These are phyloP conservation scores for Phellinidium pouzarii DNA, from an alignment of 1,284 basidiomycete genomes.

Conservation along the genomic window DNA sequence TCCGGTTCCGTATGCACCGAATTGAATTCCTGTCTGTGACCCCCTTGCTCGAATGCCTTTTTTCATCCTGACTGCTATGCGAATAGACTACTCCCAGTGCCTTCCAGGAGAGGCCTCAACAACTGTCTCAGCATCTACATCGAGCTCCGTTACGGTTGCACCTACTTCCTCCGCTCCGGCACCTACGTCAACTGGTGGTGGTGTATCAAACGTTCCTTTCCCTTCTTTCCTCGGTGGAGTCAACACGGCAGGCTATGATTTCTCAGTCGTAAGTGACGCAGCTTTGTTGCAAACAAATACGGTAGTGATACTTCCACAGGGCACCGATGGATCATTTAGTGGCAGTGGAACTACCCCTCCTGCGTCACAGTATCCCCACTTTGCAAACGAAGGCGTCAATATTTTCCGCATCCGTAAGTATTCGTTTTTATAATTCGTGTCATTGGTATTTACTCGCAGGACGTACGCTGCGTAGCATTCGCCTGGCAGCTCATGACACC, in stretches of 20 bases:
- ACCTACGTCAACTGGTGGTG: constrained; percentile 20
- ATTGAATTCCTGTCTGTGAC: constrained; percentile 25
- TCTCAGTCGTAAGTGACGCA: constrained; percentile 19
- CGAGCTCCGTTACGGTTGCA: constrained; percentile 11
- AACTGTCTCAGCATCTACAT: neutral
- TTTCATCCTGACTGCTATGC: neutral
- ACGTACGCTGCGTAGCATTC: constrained; percentile 18
- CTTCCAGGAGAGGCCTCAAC: constrained; percentile 25
- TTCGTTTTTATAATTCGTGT: neutral
- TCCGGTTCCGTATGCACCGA: constrained; percentile 28
- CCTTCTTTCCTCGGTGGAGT: constrained; percentile 21
- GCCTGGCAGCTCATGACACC: constrained; percentile 31
- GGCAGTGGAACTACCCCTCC: constrained; percentile 20
- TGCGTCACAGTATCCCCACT: constrained; percentile 18
- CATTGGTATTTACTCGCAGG: constrained; percentile 9
- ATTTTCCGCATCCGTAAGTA: constrained; percentile 21
- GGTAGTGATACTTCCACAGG: neutral
- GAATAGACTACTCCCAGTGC: constrained; percentile 31
- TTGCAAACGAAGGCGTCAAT: constrained; percentile 21
- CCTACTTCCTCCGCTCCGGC: constrained; percentile 18
- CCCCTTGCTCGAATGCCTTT: neutral
- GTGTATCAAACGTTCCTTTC: neutral
- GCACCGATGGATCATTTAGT: constrained; percentile 23
- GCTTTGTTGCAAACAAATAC: no score
- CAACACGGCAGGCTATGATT: constrained; percentile 25